Base-by-base conservation (phyloP, 441 rosid species). In the Cnidoscolus chayamansa region DNA sequence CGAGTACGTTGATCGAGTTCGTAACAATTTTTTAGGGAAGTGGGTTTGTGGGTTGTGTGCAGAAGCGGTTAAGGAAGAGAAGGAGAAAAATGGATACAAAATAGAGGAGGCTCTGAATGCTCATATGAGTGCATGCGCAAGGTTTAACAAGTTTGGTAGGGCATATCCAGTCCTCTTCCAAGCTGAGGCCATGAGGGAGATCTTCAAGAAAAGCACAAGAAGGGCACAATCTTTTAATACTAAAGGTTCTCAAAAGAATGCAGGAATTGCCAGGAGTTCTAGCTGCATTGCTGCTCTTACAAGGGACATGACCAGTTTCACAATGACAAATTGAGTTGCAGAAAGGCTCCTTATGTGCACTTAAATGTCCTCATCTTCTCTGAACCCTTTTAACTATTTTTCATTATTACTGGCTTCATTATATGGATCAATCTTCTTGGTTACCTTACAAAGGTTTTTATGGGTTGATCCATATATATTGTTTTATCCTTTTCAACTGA, bases 31-130 rank as follows among this genome's bases (percentile, higher is more conserved):
- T 77, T 67, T 82, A 0, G 98, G 98, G 79, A 91, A 86, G 72
- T 88, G 90, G 98, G 84, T 95, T 61, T 95, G 99, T 40, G 98
- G 99, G 79, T 70, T 91, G 58, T 91, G 99, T 70, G 66, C 91
- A 0, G 99, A 95, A 83, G 99, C 98, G 3, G 97, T 93, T 81
- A 93, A 92, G 68, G 95, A 84, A 68, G 97, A 91, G 85, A 84
- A 75, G 81, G 93, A 82, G 82, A 93, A 90, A 76, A 80, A 71
- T 9, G 91, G 89, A 6, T 88, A 83, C 64, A 75, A 76, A 47
- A 61, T 68, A 43, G 94, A 93, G 51, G 95, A 86, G 78, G 99
- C 90, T 3, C 66, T 95, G 81, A 85, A 63, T 30, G 49, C 82
- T 16, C 99, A 95, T 69, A 93, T 91, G 90, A 87, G 77, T n/a